Evolutionary conservation across 768 basidiomycete species (phyloP), one percentile per base, ranked within the genome.

Genomic region (Albatrellus ellisii): DNA sequence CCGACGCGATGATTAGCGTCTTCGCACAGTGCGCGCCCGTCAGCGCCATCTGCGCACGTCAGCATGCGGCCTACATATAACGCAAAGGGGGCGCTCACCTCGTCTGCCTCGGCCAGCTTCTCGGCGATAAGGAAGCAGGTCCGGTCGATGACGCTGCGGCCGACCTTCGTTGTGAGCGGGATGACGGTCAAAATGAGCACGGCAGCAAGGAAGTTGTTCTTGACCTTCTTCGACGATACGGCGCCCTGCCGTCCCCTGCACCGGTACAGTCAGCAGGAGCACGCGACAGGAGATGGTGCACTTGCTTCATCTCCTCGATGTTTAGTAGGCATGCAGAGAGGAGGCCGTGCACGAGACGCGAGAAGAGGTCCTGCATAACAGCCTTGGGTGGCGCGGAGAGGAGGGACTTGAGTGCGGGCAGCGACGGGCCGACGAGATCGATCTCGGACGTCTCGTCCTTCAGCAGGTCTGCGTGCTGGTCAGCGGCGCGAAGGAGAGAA

Each of bases 221-320:
- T 92, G 58, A 85, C 69, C 63, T 97, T 97, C 58, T 79, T 77
- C 2, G 73, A 62, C 2, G 84, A 83, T 8, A 84, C 76, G 0
- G 68, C 51, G 0, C 90, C 92, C 45, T 77, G 69, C 36, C 94
- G 79, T 8, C 86, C 84, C 28, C 92, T 94, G 48, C 14, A 47
- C 12, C 14, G 15, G 8, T 4, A 6, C 18, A n/a, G 18, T 32
- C 31, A 32, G 18, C 18, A 22, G 9, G 20, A 9, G 42, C 26
- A 36, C 7, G 22, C 41, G 35, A 36, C 34, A 14, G 29, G 47
- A 38, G 24, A 35, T 18, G 14, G 27, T 43, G 2, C 8, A 28
- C 77, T 46, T 39, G 90, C 90, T 90, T 74, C 82, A 95, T 90
- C 46, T 80, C 85, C 53, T 97, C 92, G 18, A 97, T 69, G 54